Evolutionary conservation across 2,329 filamentous ascomycete genomes (phyloP), one percentile per base, ranked within the genome.

Genomic region (Trichophyton schoenleinii): DNA sequence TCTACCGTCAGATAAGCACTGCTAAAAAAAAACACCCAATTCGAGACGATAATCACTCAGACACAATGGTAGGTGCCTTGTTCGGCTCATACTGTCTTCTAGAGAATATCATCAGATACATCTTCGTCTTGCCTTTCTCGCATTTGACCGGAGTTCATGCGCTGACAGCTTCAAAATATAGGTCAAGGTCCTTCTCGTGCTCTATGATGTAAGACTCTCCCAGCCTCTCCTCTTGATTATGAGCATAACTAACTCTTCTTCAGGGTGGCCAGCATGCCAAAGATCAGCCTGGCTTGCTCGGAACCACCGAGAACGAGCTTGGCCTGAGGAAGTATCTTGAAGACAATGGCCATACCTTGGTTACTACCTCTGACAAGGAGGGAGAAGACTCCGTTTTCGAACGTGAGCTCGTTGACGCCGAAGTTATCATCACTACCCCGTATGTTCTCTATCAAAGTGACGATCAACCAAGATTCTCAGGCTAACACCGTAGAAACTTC

Each of bases 381-480:
- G 88, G 90, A 67, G 88, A 90, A 79, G 83, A 87, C 82, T 97
- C 92, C 64, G 88, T 83, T 68, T 97, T 99, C 69, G 94, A 97
- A 78, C 83, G 91, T 80, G 90, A 99, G 80, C 84, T 99, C 61
- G 91, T 94, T 64, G 94, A 97, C 73, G 91, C 94, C 65, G 94
- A 99, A 78, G 82, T 99, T 77, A 97, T 99, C 83, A 97, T 99
- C 79, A 99, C 94, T 69, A 99, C 94, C 62, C 94, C 94, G 88
- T 96, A 77, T 71, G 81, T 71, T 11, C 46, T 6, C 15, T 6
- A 58, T 22, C n/a, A 22, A 42, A 1, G 3, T 4, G 34, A 44
- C 22, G 20, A 13, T 22, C 2, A 42, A 9, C 3, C 8, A 44
- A 9, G 8, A 22, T 2, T 6, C 3, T 38, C 38, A 44, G 6